These are phyloP conservation scores for Colletotrichum sp. DNA, from an alignment of 2,329 filamentous ascomycete species.

Conservation along the genomic window DNA sequence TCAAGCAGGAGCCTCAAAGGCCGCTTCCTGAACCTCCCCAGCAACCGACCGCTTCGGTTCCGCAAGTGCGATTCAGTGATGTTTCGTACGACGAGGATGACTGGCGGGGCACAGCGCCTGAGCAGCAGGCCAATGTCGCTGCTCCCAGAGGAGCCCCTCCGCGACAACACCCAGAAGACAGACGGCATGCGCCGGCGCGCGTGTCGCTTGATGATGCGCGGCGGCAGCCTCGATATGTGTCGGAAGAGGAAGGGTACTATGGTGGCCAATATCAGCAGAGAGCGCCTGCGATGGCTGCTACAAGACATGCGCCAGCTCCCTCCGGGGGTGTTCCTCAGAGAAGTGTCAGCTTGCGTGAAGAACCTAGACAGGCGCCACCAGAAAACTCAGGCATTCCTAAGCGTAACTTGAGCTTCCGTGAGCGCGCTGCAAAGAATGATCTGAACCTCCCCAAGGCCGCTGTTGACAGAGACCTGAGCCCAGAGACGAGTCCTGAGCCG, in stretches of 20 bases:
- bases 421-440: constrained; percentile 56
- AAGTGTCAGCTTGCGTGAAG: constrained; percentile 23
- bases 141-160: constrained; percentile 29
- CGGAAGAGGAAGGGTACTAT: constrained; percentile 32
- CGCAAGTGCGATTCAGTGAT: constrained; percentile 14
- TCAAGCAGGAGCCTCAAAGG: constrained; percentile 27
- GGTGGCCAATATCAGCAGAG: constrained; percentile 24
- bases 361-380: background rate
- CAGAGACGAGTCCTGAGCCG: constrained; percentile 25
- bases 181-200: constrained; percentile 27
- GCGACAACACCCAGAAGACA: constrained; percentile 36
- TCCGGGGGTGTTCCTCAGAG: constrained; percentile 10
- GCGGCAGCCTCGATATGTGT: constrained; percentile 37
- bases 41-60: background rate
- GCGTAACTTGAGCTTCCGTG: constrained; percentile 66
- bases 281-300: constrained; percentile 24
- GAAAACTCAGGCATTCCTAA: constrained; percentile 42
- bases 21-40: constrained; percentile 7
- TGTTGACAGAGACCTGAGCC: background rate
- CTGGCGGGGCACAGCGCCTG: constrained; percentile 5
- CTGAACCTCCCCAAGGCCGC: constrained; percentile 35
- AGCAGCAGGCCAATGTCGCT: constrained; percentile 25
- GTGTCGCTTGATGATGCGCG: constrained; percentile 21
- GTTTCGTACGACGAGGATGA: background rate
- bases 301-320: constrained; percentile 9